Base-by-base conservation (phyloP, 2,329 filamentous ascomycete genomes). In the Epichloe baconii region DNA sequence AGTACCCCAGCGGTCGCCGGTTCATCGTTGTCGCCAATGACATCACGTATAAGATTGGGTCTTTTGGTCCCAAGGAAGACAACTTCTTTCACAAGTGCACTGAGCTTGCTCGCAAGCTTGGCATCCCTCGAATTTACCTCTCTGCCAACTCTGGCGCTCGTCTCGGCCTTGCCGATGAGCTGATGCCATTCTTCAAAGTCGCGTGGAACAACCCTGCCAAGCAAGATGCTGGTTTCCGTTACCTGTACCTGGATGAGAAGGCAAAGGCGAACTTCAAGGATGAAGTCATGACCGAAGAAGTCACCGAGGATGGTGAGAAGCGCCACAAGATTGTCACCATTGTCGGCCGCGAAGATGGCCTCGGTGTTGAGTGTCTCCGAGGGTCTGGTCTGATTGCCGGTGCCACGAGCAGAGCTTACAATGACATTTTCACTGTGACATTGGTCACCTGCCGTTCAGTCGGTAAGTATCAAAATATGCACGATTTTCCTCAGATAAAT, bases 31-130 rank as follows among this genome's bases (percentile, higher is more conserved):
- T 98, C 56, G 90, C 93, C 77, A 98, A 98, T 78, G 93, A 98
- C 65, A 98, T 98, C 68, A 98, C 93, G 17, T 97, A 88, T 79
- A 94, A 94, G 78, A 98, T 97, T 67, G 93, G 93, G 64, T 95
- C 88, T 2, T 98, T 98, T 67, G 93, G 93, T 49, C 93, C 93
- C 41, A 84, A 85, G 71, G 93, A 98, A 74, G 93, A 98, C 70
- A 85, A 87, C 62, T 98, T 95, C 81, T 98, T 98, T 82, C 79
- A 94, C 78, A 96, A 97, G 78, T 98, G 93, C 74, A 97, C 93
- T 10, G 90, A 98, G 71, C 78, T 96, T 58, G 93, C 93, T 55
- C 84, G 90, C 62, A 91, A 88, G 75, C 77, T 96, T 55, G 93
- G 93, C 40, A 95, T 98, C 62, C 93, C 93, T 23, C 87, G 93